These are phyloP conservation scores for Salix purpurea DNA, from an alignment of 345 rosid species.

Conservation along the genomic window DNA sequence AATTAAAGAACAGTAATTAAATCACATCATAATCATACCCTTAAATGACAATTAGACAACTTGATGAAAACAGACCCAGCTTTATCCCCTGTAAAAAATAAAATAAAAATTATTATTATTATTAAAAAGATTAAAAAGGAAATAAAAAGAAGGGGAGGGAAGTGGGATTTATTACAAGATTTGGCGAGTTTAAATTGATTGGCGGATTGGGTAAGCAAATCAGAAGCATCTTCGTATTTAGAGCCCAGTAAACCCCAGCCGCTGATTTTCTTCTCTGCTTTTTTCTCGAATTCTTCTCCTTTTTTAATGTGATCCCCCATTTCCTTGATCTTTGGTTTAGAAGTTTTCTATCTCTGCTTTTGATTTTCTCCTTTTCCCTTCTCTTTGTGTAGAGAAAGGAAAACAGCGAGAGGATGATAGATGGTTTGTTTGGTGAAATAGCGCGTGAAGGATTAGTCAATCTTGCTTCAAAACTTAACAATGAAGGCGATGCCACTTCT, in stretches of 20 bases:
- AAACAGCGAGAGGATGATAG: neutral
- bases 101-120: neutral
- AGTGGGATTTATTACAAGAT: conserved; percentile 13
- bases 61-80: conserved; percentile 19
- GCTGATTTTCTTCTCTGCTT: conserved; percentile 24
- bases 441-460: neutral
- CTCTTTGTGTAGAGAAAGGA: neutral
- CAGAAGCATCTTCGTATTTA: conserved; percentile 29
- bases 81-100: conserved; percentile 11
- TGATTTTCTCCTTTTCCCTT: neutral
- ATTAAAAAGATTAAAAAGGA: neutral
- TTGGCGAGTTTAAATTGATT: conserved; percentile 24
- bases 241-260: conserved; percentile 17
- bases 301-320: conserved; percentile 18
- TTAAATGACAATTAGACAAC: conserved; percentile 17
- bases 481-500: neutral
- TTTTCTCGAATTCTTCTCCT: conserved; percentile 25
- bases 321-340: neutral
- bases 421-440: neutral
- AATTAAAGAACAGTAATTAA: neutral
- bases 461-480: neutral
- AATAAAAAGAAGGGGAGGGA: neutral
- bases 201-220: conserved; percentile 20
- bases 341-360: neutral
- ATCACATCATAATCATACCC: neutral